Conservation (phyloP, 108 stramenopile genomes). For the Nitzschia sp. region DNA sequence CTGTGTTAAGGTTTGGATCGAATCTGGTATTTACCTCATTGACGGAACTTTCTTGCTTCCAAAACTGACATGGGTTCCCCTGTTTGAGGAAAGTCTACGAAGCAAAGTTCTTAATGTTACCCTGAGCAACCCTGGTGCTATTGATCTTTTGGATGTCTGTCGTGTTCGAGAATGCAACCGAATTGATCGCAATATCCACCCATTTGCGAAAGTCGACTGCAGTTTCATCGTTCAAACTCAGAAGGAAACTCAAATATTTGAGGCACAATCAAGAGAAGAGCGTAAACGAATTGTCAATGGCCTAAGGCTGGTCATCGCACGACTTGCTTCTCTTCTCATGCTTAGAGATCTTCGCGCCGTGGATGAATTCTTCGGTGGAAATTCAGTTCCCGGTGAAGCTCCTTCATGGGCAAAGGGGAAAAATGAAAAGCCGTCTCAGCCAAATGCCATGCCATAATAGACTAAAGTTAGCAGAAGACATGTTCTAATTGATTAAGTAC, state of each 20-base stretch:
- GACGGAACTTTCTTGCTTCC: constrained; percentile 54
- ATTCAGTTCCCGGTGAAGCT: constrained; percentile 48
- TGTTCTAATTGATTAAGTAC: no score
- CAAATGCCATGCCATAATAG: background rate
- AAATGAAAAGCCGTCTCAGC: background rate
- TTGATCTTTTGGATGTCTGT: constrained; percentile 60
- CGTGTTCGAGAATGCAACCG: constrained; percentile 38
- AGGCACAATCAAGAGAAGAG: constrained; percentile 45
- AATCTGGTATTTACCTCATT: constrained; percentile 48
- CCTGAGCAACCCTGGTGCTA: constrained; percentile 15
- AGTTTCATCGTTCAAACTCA: constrained; percentile 52
- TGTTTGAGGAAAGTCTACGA: constrained; percentile 28
- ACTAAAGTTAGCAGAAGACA: no score
- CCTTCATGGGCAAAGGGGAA: constrained; percentile 35
- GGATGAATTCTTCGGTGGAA: constrained; percentile 55
- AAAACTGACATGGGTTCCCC: constrained; percentile 45
- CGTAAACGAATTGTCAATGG: constrained; percentile 52
- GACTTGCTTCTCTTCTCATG: constrained; percentile 61
- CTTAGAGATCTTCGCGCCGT: constrained; percentile 49
- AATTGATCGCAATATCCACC: constrained; percentile 44
- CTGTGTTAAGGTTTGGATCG: constrained; percentile 54
- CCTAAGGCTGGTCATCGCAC: constrained; percentile 54
- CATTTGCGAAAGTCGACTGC: constrained; percentile 35
- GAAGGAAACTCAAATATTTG: constrained; percentile 38
- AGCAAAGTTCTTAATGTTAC: constrained; percentile 29